Conservation (phyloP, 305 asterid species). For the Striga hermonthica region DNA sequence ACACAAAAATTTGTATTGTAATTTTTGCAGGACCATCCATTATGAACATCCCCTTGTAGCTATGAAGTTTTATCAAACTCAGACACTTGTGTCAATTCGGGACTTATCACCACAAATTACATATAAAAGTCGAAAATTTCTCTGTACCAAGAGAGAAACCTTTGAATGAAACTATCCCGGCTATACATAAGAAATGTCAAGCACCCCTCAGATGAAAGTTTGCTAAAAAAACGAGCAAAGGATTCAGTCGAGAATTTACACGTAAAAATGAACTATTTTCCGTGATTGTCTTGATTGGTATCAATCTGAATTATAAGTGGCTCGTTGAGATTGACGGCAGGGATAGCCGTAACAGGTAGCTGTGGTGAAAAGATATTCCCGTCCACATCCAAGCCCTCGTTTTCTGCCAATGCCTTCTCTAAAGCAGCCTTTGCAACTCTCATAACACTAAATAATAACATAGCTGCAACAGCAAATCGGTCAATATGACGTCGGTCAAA, state of each 20-base stretch:
- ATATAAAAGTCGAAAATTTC: too few species aligned
- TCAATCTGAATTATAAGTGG: constrained; percentile 60
- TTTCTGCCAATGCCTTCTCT: constrained; percentile 88
- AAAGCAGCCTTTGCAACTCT: constrained; percentile 88
- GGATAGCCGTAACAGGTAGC: constrained; percentile 38
- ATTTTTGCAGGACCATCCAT: constrained; percentile 47
- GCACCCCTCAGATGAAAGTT: constrained; percentile 31
- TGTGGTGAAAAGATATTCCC: constrained; percentile 36
- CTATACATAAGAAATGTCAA: constrained; percentile 48
- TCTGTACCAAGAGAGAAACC: constrained; percentile 6
- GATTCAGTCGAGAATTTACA: constrained; percentile 42
- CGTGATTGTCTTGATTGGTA: constrained; percentile 40
- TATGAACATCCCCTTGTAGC: background rate
- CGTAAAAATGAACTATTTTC: constrained; percentile 32
- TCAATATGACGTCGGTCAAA: background rate
- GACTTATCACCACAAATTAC: too few species aligned
- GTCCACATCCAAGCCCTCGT: constrained; percentile 52
- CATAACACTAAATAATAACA: constrained; percentile 56
- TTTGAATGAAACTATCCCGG: constrained; percentile 15
- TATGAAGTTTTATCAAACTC: background rate
- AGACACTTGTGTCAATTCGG: constrained; percentile 6
- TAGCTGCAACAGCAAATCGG: constrained; percentile 44
- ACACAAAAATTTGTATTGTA: background rate
- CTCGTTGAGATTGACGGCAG: constrained; percentile 46
- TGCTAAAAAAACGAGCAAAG: constrained; percentile 15